A percentile compares a stretch with the other conserved stretches of the same genome.
Conservation (phyloP, 441 rosid species). For the Syzygium malaccense region DNA sequence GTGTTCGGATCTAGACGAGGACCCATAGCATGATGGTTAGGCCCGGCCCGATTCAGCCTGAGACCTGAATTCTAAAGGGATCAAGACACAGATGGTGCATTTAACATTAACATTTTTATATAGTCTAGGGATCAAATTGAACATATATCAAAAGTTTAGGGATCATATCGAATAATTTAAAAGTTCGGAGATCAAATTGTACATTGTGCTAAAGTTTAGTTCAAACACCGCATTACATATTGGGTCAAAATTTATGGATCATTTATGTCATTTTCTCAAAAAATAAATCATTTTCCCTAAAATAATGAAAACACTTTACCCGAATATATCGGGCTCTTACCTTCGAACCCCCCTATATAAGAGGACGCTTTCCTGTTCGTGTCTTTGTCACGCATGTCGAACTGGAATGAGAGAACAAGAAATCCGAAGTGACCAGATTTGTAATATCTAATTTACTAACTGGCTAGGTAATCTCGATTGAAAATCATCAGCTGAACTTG, state of each 20-base stretch:
- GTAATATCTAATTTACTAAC: background rate
- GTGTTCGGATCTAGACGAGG: background rate
- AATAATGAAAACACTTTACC: background rate
- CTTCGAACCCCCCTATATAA: background rate
- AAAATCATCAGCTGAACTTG: background rate
- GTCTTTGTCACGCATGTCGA: background rate
- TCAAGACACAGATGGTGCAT: too few relatives aligned
- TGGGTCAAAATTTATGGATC: accelerated
- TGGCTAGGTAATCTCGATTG: background rate
- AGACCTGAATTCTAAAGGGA: background rate
- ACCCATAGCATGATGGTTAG: background rate
- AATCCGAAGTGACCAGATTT: background rate
- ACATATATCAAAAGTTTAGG: too few relatives aligned
- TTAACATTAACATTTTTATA: too few relatives aligned
- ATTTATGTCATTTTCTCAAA: background rate
- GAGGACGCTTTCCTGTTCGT: background rate
- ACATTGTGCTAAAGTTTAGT: too few relatives aligned
- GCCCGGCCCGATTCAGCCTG: background rate
- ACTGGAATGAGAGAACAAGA: background rate
- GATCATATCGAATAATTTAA: too few relatives aligned
- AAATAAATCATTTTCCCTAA: background rate
- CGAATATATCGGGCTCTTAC: accelerated
- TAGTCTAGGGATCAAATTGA: too few relatives aligned
- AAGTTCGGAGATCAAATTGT: too few relatives aligned
- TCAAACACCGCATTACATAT: too few relatives aligned